Evolutionary conservation across 2,329 filamentous ascomycete species (phyloP), one percentile per base, ranked within the genome.

Genomic region (Amauroascus verrucosus): DNA sequence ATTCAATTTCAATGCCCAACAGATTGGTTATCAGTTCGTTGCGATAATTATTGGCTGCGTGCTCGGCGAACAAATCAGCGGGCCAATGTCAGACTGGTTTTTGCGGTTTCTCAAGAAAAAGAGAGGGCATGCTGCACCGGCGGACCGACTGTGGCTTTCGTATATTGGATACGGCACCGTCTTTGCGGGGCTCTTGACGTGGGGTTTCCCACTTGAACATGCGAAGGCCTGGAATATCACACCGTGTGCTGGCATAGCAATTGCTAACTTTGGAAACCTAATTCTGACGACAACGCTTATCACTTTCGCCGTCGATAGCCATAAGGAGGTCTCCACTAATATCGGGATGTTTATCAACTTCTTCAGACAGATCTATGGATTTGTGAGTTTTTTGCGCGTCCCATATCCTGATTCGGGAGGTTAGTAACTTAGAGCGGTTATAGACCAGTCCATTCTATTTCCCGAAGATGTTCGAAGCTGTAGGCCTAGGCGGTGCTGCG

Each of bases 281-380:
- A 75, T 83, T 40, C 72, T 82, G 14, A 82, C 80, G 0, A 82
- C 80, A 0, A 75, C 82, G 1, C 61, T 80, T 41, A 76, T 81
- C 22, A 82, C 80, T 0, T 83, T 81, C 61, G 75, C 78, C 0
- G 75, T 83, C 0, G 80, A 83, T 58, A 79, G 77, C 59, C 75
- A 80, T 56, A 71, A 68, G 1, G 69, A 77, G 26, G 72, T 79
- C 38, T 71, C 77, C 0, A 75, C 74, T 0, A 74, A 74, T 51
- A 72, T 82, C 16, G 80, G 79, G 1, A 78, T 80, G 0, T 82
- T 81, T 57, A 72, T 82, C 57, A 81, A 74, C 2, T 70, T 82
- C 51, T 72, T 80, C 1, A 70, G 79, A 6, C 75, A 78, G 54
- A 74, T 38, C 13, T 37, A 38, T 73, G 75, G 75, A 0, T 79